Base-by-base conservation (phyloP, 306 rosid genomes). In the Quercus agrifolia region DNA sequence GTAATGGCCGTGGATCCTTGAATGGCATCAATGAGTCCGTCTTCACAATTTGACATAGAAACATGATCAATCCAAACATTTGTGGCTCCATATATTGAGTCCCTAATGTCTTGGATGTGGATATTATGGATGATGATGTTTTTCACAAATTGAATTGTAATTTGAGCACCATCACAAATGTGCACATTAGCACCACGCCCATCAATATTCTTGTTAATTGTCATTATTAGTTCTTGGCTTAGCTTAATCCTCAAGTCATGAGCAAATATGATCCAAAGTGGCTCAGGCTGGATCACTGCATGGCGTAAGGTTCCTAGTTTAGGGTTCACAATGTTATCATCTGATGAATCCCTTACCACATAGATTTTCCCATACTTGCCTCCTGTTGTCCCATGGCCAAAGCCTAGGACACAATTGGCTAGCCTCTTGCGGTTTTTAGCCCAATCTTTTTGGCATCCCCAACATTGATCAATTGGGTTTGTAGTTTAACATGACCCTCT, bases 41-140 rank as follows among this genome's bases (percentile, higher is more conserved):
- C 91, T 1, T 56, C 67, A 21, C 93, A 84, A 6, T 84, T 67
- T 5, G 77, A 78, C 85, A 89, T 18, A 2, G 94, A 90, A 73
- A 86, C 61, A 66, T 90, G 90, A 71, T 90, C 92, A 2, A 90
- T 81, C 94, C 94, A 88, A 69, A 88, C 38, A 31, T 80, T 74
- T 12, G 75, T 20, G 30, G 82, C 61, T 58, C 92, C 94, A 75
- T 6, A 90, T 75, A 90, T 1, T 0, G 94, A 90, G 58, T 44
- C 56, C 38, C 80, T 81, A 8, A 6, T 84, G 18, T 84, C 88
- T 63, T 86, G 90, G 25, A 90, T 13, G 31, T 68, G 90, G 17
- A 88, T 21, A 12, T 83, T 85, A 27, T 73, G 86, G 51, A 86
- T 83, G 77, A 90, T 90, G 10, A 86, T 28, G 25, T 90, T 90